These are phyloP conservation scores for Diophrys sp. DNA, from an alignment of 73 alveolate genomes.

Conservation along the genomic window DNA sequence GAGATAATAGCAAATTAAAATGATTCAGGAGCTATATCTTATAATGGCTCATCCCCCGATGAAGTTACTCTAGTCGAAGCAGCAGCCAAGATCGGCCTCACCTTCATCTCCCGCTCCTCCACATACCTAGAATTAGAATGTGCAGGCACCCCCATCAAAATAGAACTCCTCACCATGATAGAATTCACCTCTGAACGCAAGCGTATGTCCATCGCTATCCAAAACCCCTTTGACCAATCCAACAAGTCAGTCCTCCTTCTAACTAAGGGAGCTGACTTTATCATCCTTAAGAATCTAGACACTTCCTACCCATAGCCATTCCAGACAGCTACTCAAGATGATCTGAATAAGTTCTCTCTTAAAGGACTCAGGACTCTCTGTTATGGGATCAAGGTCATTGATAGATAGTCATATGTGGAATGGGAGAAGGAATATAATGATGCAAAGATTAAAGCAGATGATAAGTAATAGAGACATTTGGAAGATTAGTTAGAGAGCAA, in stretches of 20 bases:
- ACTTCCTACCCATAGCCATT: constrained; percentile 35
- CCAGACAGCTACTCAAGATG: constrained; percentile 62
- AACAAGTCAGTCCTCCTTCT: constrained; percentile 55
- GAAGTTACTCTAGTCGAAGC: constrained; percentile 88
- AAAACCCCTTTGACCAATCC: constrained; percentile 58
- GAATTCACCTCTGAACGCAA: constrained; percentile 91
- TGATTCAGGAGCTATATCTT: constrained; percentile 45
- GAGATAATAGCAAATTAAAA: constrained; percentile 74
- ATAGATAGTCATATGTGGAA: constrained; percentile 49
- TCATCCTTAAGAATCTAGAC: constrained; percentile 50
- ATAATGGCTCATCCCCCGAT: constrained; percentile 92
- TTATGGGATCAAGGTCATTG: constrained; percentile 70
- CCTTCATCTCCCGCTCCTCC: constrained; percentile 64
- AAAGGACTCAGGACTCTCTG: constrained; percentile 91
- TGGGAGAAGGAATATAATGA: constrained; percentile 71
- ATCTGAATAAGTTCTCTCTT: constrained; percentile 62
- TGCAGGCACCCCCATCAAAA: constrained; percentile 52
- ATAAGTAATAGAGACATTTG: constrained; percentile 20
- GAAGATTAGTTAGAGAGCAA: constrained; percentile 70
- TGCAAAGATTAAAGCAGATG: constrained; percentile 24
- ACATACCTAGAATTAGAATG: constrained; percentile 56
- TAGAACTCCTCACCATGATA: constrained; percentile 68
- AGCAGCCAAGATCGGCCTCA: constrained; percentile 74
- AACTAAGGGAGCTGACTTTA: constrained; percentile 90
- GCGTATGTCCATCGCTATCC: constrained; percentile 79